Conservation (phyloP, 805 yeast species). For the Yamadazyma akitaensis region DNA sequence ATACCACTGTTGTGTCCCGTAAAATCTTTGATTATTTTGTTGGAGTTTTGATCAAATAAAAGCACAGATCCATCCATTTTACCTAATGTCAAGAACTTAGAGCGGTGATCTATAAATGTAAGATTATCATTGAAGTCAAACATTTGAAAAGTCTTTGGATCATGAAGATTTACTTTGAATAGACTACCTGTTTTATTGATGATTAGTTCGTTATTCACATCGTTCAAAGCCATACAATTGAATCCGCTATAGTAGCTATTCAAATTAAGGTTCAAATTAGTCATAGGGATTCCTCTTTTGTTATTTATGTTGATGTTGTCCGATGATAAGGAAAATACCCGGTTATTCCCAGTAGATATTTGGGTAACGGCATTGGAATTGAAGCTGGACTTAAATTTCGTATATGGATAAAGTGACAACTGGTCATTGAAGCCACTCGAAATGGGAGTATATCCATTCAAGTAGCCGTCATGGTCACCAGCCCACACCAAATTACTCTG, state of each 20-base stretch:
- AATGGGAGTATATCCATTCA: conserved; percentile 21
- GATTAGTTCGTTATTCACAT: conserved; percentile 23
- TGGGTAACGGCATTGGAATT: conserved; percentile 24
- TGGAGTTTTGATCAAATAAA: conserved; percentile 55
- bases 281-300: conserved; percentile 30
- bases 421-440: conserved; percentile 1
- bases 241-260: conserved; percentile 9
- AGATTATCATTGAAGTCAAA: conserved; percentile 44
- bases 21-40: conserved; percentile 48
- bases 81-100: conserved; percentile 57
- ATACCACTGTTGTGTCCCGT: conserved; percentile 59
- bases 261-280: conserved; percentile 9
- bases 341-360: conserved; percentile 26
- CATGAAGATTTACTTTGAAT: conserved; percentile 32
- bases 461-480: conserved; percentile 62
- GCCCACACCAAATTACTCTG: conserved; percentile 81
- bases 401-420: conserved; percentile 30
- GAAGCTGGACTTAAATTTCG: conserved; percentile 28
- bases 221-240: conserved; percentile 15
- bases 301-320: conserved; percentile 30
- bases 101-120: conserved; percentile 41
- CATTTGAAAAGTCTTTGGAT: conserved; percentile 21
- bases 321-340: conserved; percentile 33
- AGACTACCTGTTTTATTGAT: conserved; percentile 23
- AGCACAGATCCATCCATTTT: conserved; percentile 59